Evolutionary conservation across 2,329 filamentous ascomycete species (phyloP).

Genomic region (Alternaria viburni): DNA sequence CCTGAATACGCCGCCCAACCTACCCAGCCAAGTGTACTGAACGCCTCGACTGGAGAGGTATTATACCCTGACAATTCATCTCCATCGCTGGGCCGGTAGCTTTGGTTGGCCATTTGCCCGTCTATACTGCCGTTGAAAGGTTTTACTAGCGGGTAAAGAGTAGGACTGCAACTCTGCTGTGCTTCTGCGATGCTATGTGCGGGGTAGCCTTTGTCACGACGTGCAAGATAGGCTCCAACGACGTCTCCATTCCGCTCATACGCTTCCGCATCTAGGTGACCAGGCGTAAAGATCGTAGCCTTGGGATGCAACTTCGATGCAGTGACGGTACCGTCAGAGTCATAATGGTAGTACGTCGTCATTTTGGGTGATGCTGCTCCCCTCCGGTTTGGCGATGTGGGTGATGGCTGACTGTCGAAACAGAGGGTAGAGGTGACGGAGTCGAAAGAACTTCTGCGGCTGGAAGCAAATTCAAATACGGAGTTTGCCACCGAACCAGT

Average conservation of each 20-base stretch:
- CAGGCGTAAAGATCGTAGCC: background rate
- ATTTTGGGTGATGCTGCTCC: background rate
- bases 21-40: background rate
- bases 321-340: background rate
- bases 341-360: slow-evolving; percentile 14
- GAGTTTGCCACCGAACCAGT: background rate
- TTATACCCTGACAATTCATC: slow-evolving; percentile 1
- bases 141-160: background rate
- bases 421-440: background rate
- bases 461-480: background rate
- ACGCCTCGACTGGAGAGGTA: background rate
- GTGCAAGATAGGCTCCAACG: slow-evolving; percentile 18
- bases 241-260: slow-evolving; percentile 8
- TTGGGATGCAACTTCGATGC: background rate
- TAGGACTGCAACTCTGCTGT: background rate
- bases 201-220: background rate
- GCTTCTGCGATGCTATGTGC: background rate
- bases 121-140: background rate
- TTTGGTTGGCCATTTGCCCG: background rate
- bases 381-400: background rate
- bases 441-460: background rate
- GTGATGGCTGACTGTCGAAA: background rate
- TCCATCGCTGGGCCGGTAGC: background rate
- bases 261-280: background rate
- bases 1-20: background rate